These are phyloP conservation scores for Gnomoniopsis sp. DNA, from an alignment of 2,329 filamentous ascomycete genomes.

Conservation along the genomic window DNA sequence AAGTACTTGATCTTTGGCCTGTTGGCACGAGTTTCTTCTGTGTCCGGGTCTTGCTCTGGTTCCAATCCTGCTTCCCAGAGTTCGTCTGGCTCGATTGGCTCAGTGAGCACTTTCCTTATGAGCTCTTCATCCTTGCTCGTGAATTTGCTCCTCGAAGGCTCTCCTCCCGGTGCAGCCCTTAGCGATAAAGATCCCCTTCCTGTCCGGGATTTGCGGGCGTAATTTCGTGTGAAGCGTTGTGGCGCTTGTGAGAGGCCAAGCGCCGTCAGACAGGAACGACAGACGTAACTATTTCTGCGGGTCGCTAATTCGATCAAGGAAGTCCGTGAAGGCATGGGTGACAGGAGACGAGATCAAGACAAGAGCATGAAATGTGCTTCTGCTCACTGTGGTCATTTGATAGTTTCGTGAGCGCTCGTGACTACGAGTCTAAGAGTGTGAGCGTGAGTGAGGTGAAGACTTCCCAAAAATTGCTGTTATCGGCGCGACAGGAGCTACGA, in stretches of 20 bases:
- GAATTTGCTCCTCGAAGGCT: background rate
- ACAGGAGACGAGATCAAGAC: conserved; percentile 26
- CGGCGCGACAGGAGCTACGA: conserved; percentile 15
- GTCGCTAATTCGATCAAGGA: conserved; percentile 14
- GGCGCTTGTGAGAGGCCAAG: background rate
- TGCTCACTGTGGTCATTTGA: background rate
- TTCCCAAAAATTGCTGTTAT: conserved; percentile 19
- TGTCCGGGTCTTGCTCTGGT: background rate
- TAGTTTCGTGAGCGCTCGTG: background rate
- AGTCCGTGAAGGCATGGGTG: conserved; percentile 16
- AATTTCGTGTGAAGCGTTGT: conserved; percentile 6
- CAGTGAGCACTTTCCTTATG: too few species aligned
- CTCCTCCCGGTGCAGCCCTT: background rate
- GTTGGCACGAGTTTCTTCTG: background rate
- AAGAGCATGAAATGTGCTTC: conserved; percentile 14
- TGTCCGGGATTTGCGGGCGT: conserved; percentile 5
- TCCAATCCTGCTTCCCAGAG: too few species aligned
- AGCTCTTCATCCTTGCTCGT: background rate
- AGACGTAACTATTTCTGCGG: conserved; percentile 14
- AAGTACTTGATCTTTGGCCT: conserved; percentile 11
- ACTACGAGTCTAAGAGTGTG: background rate
- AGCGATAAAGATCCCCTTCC: background rate
- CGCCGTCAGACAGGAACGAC: conserved; percentile 13
- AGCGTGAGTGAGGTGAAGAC: background rate
- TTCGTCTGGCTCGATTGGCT: too few species aligned